A percentile compares a stretch with the other conserved stretches of the same genome.
phyloP scores from a whole-genome alignment of 345 rosid genomes.

The Hevea brasiliensis region DNA sequence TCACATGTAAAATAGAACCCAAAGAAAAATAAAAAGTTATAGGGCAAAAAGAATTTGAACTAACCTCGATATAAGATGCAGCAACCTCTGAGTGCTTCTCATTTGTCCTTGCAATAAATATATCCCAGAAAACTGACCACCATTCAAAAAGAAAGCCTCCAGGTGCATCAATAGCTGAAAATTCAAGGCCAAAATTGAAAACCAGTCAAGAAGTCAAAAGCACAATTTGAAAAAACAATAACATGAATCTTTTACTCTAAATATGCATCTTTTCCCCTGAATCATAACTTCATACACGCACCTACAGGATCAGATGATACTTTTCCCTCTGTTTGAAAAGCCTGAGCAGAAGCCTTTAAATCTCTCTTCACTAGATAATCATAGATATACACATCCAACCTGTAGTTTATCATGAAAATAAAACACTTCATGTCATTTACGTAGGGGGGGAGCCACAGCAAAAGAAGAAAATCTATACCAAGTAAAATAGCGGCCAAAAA shows the following conservation, averaged over 20 bases:
- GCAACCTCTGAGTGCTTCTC: conserved; percentile 99
- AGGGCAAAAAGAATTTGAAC: conserved; percentile 9
- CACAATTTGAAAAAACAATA: neutral
- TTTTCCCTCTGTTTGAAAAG: conserved; percentile 97
- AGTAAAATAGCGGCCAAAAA: conserved; percentile 5
- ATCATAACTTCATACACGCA: conserved; percentile 25
- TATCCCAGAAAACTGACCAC: conserved; percentile 99
- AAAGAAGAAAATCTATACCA: neutral
- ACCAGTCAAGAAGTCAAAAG: neutral
- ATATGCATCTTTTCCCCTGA: neutral
- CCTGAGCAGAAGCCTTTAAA: conserved; percentile 93
- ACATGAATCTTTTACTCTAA: neutral
- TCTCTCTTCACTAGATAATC: conserved; percentile 96
- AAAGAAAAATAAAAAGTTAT: neutral
- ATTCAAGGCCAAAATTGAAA: conserved; percentile 21
- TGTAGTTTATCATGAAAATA: conserved; percentile 30
- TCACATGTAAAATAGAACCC: neutral
- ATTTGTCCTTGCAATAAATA: conserved; percentile 95
- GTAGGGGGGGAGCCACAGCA: neutral
- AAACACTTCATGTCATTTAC: conserved; percentile 2
- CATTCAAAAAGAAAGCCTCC: conserved; percentile 99
- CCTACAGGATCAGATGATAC: conserved; percentile 99
- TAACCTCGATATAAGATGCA: conserved; percentile 95
- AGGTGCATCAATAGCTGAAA: conserved; percentile 94
- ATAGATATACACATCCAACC: conserved; percentile 97